Evolutionary conservation across 2,329 filamentous ascomycete genomes (phyloP).

Genomic region (Curvularia sp.): DNA sequence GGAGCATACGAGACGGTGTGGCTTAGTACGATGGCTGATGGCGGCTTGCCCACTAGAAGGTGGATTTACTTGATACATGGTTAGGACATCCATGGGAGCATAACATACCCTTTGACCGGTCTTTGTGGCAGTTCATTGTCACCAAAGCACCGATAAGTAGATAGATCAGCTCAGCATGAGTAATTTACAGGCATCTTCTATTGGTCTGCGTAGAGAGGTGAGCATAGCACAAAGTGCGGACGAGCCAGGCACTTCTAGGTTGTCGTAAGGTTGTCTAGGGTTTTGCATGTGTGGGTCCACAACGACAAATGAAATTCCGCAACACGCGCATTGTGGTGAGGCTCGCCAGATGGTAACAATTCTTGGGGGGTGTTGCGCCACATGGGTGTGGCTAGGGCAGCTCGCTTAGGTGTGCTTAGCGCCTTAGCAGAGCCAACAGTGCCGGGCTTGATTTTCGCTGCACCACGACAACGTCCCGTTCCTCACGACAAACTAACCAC

Average conservation of each 20-base stretch:
- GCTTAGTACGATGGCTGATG: constrained; percentile 1
- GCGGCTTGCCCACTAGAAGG: constrained; percentile 8
- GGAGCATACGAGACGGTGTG: constrained; percentile 5
- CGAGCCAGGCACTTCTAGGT: not conserved
- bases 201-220: not conserved
- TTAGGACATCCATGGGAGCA: constrained; percentile 27
- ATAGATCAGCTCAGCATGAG: constrained; percentile 28
- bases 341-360: not conserved
- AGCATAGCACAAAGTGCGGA: not conserved
- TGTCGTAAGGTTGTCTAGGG: not conserved
- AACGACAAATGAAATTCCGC: too few species aligned
- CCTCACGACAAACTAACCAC: constrained; percentile 41
- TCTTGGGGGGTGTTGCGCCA: constrained; percentile 17
- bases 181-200: constrained; percentile 9
- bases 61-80: constrained; percentile 18
- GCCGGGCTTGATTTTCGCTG: constrained; percentile 25
- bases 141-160: constrained; percentile 23
- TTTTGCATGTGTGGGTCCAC: constrained; percentile 1
- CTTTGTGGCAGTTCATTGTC: constrained; percentile 11
- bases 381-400: constrained; percentile 20
- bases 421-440: constrained; percentile 31
- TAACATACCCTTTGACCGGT: constrained; percentile 25
- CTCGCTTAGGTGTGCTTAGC: constrained; percentile 37
- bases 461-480: constrained; percentile 23
- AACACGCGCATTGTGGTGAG: not conserved